Evolutionary conservation across 2,329 filamentous ascomycete species (phyloP).

Genomic region (Aureobasidium mangrovei): DNA sequence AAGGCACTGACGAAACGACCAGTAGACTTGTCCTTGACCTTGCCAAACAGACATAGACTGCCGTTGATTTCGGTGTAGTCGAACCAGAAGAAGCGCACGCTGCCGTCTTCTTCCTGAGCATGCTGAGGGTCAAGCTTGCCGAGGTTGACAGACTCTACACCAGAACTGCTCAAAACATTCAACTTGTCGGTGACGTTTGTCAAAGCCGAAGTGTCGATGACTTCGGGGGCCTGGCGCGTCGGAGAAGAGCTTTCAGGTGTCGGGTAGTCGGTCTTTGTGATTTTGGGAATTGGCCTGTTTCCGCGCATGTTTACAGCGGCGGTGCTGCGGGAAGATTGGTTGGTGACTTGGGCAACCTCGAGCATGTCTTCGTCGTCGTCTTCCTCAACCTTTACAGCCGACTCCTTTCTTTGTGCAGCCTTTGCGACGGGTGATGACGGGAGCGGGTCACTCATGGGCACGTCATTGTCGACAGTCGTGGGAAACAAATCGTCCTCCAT

Average conservation of each 20-base stretch:
- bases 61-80: conserved; percentile 92
- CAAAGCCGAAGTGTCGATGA: conserved; percentile 71
- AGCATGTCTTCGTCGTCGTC: conserved; percentile 73
- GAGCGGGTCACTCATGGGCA: conserved; percentile 76
- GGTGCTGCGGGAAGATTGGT: conserved; percentile 51
- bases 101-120: conserved; percentile 89
- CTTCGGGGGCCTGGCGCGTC: conserved; percentile 47
- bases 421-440: conserved; percentile 68
- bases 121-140: conserved; percentile 78
- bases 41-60: conserved; percentile 87
- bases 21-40: conserved; percentile 82
- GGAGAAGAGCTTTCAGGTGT: conserved; percentile 72
- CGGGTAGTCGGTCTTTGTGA: conserved; percentile 59
- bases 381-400: conserved; percentile 56
- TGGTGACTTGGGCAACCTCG: conserved; percentile 72
- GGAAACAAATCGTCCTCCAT: conserved; percentile 42
- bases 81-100: conserved; percentile 90
- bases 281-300: conserved; percentile 66
- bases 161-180: conserved; percentile 71
- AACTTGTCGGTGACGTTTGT: conserved; percentile 77
- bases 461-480: conserved; percentile 51
- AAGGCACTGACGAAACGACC: conserved; percentile 81
- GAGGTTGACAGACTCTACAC: conserved; percentile 52
- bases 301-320: conserved; percentile 78
- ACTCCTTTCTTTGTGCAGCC: conserved; percentile 33